Conservation (phyloP, 2,329 filamentous ascomycete species). For the Cladosporium sp. region DNA sequence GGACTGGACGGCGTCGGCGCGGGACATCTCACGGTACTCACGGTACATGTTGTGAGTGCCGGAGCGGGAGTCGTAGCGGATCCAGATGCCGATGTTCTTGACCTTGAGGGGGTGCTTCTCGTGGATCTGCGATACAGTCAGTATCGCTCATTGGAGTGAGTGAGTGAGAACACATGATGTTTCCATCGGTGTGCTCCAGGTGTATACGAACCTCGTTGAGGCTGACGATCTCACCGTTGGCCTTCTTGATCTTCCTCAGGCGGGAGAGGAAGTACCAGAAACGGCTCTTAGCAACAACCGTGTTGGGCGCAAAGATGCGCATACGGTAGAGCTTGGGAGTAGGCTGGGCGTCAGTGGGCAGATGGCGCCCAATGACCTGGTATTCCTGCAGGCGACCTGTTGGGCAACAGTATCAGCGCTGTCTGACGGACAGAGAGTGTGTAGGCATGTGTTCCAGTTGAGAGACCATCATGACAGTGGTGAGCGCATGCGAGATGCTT, state of each 20-base stretch:
- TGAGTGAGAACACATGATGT: neutral
- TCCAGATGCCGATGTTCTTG: constrained; percentile 99
- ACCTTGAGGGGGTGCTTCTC: constrained; percentile 99
- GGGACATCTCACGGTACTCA: constrained; percentile 99
- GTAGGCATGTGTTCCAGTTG: constrained; percentile 2
- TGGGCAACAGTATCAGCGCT: constrained; percentile 34
- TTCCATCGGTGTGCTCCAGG: neutral
- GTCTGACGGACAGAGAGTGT: constrained; percentile 27
- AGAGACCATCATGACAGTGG: constrained; percentile 8
- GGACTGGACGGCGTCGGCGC: constrained; percentile 90
- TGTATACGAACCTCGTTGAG: constrained; percentile 75
- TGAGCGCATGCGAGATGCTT: neutral
- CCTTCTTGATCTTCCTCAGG: constrained; percentile 99
- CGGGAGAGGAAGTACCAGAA: constrained; percentile 99
- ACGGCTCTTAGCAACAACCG: constrained; percentile 97
- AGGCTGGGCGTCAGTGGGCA: constrained; percentile 96
- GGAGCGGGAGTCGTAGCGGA: constrained; percentile 99
- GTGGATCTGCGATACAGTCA: constrained; percentile 61
- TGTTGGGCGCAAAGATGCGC: constrained; percentile 98
- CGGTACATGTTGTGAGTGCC: constrained; percentile 99
- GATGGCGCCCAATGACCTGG: constrained; percentile 99
- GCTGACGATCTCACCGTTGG: constrained; percentile 97
- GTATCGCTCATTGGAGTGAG: neutral
- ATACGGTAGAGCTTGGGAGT: constrained; percentile 99
- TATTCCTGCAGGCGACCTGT: constrained; percentile 99